These are phyloP conservation scores for Babesia caballi DNA, from an alignment of 169 alveolate species.

Conservation along the genomic window DNA sequence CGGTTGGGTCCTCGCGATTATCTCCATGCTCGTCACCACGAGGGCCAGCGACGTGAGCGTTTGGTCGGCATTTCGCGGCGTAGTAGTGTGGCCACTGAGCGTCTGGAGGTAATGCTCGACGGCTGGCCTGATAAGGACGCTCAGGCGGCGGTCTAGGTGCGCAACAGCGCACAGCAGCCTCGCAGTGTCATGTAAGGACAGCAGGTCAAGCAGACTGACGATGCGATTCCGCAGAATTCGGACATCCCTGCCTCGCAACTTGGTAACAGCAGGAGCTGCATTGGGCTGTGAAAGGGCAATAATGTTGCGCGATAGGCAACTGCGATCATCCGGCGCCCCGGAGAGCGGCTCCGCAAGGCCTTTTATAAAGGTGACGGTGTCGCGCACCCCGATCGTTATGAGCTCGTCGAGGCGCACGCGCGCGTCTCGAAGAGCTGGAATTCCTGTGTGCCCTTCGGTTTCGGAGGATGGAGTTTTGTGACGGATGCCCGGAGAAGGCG, in stretches of 20 bases:
- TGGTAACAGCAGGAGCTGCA: no score
- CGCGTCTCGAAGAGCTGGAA: background rate
- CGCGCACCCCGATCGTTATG: background rate
- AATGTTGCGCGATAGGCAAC: conserved; percentile 11
- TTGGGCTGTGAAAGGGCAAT: background rate
- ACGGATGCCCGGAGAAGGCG: background rate
- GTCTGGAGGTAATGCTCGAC: background rate
- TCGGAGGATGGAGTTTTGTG: background rate
- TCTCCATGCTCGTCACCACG: conserved; percentile 9
- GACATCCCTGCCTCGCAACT: background rate
- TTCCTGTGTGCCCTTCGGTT: background rate
- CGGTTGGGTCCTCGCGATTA: background rate
- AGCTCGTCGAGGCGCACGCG: background rate
- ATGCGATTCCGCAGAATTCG: conserved; percentile 23
- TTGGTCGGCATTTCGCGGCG: background rate
- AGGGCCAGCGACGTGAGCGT: background rate
- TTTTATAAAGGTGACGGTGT: conserved; percentile 4
- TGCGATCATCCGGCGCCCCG: background rate
- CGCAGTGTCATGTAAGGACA: conserved; percentile 23
- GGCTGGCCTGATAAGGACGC: background rate
- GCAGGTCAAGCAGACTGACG: conserved; percentile 21
- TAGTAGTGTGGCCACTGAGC: background rate
- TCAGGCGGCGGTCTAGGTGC: conserved; percentile 11
- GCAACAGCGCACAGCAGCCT: conserved; percentile 19
- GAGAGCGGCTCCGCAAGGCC: background rate